These are phyloP conservation scores for Leccinum boreale DNA, from an alignment of 768 basidiomycete species.

Conservation along the genomic window DNA sequence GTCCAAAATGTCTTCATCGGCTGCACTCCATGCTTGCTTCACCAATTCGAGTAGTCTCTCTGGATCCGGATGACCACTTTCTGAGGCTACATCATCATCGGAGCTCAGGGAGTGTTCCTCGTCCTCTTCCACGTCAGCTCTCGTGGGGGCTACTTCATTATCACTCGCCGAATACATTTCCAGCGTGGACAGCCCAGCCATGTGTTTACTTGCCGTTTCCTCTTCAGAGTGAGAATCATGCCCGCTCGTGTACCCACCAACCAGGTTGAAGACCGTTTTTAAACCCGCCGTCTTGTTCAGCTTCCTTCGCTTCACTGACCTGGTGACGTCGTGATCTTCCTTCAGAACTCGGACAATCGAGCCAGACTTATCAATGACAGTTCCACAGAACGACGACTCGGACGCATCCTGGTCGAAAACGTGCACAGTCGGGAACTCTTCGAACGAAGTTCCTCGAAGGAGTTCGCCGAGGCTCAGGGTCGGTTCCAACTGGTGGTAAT, in stretches of 20 bases:
- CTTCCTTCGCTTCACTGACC: conserved; percentile 52
- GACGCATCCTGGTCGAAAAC: conserved; percentile 55
- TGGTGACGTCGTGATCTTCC: conserved; percentile 27
- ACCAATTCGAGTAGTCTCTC: conserved; percentile 22
- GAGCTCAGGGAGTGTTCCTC: conserved; percentile 10
- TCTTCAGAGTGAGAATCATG: conserved; percentile 35
- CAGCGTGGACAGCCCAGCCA: conserved; percentile 18
- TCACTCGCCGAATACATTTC: conserved; percentile 26
- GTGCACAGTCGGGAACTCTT: conserved; percentile 84
- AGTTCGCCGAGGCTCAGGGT: conserved; percentile 42
- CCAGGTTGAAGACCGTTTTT: conserved; percentile 52
- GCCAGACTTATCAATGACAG: conserved; percentile 55
- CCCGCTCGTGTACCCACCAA: conserved; percentile 61
- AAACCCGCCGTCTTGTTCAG: conserved; percentile 50
- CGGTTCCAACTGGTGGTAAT: conserved; percentile 59
- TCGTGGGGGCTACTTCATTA: not conserved
- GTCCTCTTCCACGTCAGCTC: conserved; percentile 15
- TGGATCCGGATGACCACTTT: conserved; percentile 15
- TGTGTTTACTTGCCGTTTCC: conserved; percentile 1
- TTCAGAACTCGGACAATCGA: conserved; percentile 20
- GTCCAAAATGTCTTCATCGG: conserved; percentile 29
- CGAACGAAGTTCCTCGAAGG: conserved; percentile 62
- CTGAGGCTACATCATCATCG: conserved; percentile 13
- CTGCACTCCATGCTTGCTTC: conserved; percentile 19
- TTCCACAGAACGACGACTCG: conserved; percentile 47